phyloP scores from a whole-genome alignment of 2,329 filamentous ascomycete genomes.

The Neofusicoccum laricinum region DNA sequence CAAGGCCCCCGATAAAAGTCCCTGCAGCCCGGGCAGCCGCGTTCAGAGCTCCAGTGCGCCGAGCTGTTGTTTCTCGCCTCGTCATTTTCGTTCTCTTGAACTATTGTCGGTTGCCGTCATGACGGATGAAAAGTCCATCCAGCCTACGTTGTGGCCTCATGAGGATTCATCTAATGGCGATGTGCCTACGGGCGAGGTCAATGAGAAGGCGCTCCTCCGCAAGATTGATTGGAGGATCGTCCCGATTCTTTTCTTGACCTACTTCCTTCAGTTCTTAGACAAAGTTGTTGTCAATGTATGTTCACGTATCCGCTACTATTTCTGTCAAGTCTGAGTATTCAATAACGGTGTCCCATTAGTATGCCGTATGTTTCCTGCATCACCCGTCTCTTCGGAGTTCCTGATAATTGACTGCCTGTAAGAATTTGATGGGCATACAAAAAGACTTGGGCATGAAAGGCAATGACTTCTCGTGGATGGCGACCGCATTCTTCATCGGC shows the following conservation, averaged over 20 bases:
- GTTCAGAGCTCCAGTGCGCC: too few relatives aligned
- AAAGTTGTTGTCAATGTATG: constrained; percentile 26
- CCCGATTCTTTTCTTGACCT: constrained; percentile 39
- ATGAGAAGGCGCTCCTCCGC: constrained; percentile 15
- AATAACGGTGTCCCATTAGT: neutral
- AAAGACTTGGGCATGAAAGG: constrained; percentile 6
- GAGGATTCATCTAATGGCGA: neutral
- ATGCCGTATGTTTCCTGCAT: neutral
- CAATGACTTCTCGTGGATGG: constrained; percentile 15
- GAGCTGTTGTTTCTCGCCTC: too few relatives aligned
- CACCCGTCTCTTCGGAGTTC: neutral
- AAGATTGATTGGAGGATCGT: constrained; percentile 43
- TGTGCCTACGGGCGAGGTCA: neutral
- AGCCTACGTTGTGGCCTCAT: neutral
- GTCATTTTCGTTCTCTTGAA: neutral
- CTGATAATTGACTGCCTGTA: neutral
- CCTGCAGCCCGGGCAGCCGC: neutral
- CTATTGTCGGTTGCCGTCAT: neutral
- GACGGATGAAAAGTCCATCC: neutral
- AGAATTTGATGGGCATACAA: constrained; percentile 7
- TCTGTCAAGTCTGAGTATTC: constrained; percentile 10
- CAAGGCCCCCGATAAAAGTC: neutral
- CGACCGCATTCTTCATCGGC: constrained; percentile 19
- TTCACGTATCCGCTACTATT: neutral
- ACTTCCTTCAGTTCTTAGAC: constrained; percentile 41